Conservation (phyloP, 2,329 filamentous ascomycete species). For the Colletotrichum navitas region DNA sequence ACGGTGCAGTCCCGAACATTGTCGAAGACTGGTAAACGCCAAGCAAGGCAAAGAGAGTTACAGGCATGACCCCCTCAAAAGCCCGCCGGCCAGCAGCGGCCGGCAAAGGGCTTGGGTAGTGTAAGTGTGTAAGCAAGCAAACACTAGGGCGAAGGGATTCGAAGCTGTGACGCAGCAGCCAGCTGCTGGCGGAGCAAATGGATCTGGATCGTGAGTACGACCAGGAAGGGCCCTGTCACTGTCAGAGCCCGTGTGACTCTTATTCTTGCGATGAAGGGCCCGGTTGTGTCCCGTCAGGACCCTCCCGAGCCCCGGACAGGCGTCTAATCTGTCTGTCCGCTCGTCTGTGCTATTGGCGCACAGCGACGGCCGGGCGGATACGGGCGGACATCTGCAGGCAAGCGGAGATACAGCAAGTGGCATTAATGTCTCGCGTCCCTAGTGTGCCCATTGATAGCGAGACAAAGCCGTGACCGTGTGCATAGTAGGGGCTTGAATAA, state of each 20-base stretch:
- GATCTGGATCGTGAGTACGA: constrained; percentile 37
- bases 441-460: constrained; percentile 33
- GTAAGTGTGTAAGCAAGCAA: constrained; percentile 16
- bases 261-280: constrained; percentile 26
- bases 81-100: background rate
- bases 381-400: constrained; percentile 38
- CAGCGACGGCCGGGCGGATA: constrained; percentile 33
- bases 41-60: background rate
- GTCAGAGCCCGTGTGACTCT: constrained; percentile 35
- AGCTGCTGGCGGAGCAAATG: constrained; percentile 23
- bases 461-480: constrained; percentile 29
- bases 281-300: constrained; percentile 8
- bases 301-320: constrained; percentile 10
- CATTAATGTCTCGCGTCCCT: constrained; percentile 35
- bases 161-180: constrained; percentile 27
- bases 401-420: constrained; percentile 34
- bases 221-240: constrained; percentile 27
- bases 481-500: constrained; percentile 16
- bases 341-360: constrained; percentile 37
- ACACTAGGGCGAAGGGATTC: constrained; percentile 19
- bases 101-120: background rate
- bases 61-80: no score
- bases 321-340: background rate
- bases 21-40: background rate
- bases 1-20: background rate